Percentiles rank a stretch among this genome's conserved stretches.
Conservation (phyloP, 768 basidiomycete genomes). For the Phaeotremella skinneri region DNA sequence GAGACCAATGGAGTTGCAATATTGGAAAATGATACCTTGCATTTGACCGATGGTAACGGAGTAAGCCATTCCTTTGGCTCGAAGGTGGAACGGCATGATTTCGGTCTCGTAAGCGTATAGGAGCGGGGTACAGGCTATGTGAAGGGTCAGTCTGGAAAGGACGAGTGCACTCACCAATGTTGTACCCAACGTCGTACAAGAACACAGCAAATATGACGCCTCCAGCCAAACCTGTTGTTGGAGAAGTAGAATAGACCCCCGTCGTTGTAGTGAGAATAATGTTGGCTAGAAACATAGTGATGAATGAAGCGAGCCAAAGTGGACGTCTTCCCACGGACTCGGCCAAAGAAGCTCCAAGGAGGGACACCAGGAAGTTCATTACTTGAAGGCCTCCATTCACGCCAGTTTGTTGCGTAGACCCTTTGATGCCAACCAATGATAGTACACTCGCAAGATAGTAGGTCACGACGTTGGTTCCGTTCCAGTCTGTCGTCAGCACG, state of each 20-base stretch:
- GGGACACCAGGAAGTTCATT: conserved; percentile 64
- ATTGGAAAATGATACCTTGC: conserved; percentile 47
- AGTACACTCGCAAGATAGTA: conserved; percentile 78
- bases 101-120: conserved; percentile 62
- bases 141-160: background rate
- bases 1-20: conserved; percentile 42
- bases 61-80: conserved; percentile 84
- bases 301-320: conserved; percentile 65
- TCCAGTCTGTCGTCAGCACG: conserved; percentile 13
- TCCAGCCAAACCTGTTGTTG: background rate
- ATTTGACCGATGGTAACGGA: conserved; percentile 42
- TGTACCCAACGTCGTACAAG: conserved; percentile 18
- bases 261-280: background rate
- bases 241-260: background rate
- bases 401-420: conserved; percentile 59
- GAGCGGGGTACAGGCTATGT: conserved; percentile 80
- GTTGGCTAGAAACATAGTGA: conserved; percentile 61
- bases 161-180: conserved; percentile 12
- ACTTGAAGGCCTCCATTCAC: conserved; percentile 75
- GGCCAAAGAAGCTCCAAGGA: conserved; percentile 63
- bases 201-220: conserved; percentile 13
- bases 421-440: conserved; percentile 50
- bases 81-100: conserved; percentile 76
- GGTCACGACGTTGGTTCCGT: conserved; percentile 12
- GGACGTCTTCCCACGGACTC: conserved; percentile 68